Percentiles rank a stretch among this genome's conserved stretches.
phyloP scores from a whole-genome alignment of 1,139 yeast species.

The Nadsonia commutata region DNA sequence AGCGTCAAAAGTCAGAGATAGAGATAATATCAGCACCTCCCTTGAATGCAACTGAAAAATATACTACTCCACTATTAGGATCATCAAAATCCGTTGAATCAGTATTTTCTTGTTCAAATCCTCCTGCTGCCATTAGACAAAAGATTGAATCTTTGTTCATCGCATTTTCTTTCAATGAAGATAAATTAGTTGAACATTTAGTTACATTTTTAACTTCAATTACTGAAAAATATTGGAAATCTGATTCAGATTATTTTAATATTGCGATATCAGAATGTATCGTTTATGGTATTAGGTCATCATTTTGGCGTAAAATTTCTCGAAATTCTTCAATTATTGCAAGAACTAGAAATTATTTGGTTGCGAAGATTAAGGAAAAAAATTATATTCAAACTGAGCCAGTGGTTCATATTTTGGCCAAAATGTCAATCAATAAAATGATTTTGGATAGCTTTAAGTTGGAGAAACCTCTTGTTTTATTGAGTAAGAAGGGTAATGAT shows the following conservation, averaged over 20 bases:
- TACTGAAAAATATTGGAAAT: neutral
- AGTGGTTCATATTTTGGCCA: neutral
- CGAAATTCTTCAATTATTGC: neutral
- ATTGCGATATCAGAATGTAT: neutral
- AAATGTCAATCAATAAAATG: neutral
- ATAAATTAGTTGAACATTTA: neutral
- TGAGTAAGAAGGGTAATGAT: neutral
- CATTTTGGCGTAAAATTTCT: neutral
- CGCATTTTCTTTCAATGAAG: neutral
- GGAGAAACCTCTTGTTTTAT: neutral
- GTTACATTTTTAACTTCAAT: neutral
- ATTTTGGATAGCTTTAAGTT: neutral
- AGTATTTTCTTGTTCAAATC: neutral
- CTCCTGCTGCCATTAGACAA: neutral
- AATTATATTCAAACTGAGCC: neutral
- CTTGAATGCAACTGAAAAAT: neutral
- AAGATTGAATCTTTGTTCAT: neutral
- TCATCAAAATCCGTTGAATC: neutral
- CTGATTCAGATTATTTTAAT: neutral
- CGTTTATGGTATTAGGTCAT: neutral
- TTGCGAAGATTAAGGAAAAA: neutral
- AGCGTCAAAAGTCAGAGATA: too few relatives aligned
- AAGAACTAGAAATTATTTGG: neutral
- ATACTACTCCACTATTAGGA: neutral
- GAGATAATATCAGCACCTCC: too few relatives aligned